A percentile compares a stretch with the other conserved stretches of the same genome.
Conservation (phyloP, 176 grass and related monocot genomes). For the Guadua angustifolia region DNA sequence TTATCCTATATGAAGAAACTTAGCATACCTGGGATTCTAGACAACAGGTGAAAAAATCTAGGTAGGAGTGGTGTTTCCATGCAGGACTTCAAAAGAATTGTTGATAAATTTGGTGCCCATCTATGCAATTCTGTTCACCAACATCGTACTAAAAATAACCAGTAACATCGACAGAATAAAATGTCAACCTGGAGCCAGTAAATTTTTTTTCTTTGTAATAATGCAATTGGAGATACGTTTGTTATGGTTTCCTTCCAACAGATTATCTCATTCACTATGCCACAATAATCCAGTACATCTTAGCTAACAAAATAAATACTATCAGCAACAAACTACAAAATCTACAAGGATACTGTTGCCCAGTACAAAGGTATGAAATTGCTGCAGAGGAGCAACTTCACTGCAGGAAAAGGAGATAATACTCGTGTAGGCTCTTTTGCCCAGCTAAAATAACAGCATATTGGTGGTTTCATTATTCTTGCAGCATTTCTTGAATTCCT, state of each 20-base stretch:
- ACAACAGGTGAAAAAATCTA: not conserved
- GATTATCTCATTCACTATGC: constrained; percentile 28
- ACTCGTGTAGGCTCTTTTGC: constrained; percentile 2
- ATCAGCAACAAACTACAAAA: constrained; percentile 47
- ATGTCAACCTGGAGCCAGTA: constrained; percentile 5
- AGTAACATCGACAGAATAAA: not conserved
- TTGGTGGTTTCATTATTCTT: constrained; percentile 10
- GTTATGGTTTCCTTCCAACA: constrained; percentile 21
- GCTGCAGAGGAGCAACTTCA: constrained; percentile 5
- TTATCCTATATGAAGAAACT: not conserved
- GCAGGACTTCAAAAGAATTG: not conserved
- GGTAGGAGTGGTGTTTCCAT: not conserved
- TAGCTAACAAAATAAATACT: constrained; percentile 35
- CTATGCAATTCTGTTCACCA: not conserved
- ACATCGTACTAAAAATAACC: constrained; percentile 1
- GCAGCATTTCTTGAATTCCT: constrained; percentile 10
- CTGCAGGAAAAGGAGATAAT: constrained; percentile 30
- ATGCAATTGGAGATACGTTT: constrained; percentile 45
- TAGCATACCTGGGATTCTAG: not conserved
- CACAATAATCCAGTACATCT: constrained; percentile 36
- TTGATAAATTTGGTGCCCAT: constrained; percentile 9
- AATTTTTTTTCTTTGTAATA: constrained; percentile 11
- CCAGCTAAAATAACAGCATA: not conserved
- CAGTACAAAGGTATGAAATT: constrained; percentile 29
- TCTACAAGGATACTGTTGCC: constrained; percentile 44